Conservation (phyloP, 2,329 filamentous ascomycete genomes). For the Fusarium avenaceum region DNA sequence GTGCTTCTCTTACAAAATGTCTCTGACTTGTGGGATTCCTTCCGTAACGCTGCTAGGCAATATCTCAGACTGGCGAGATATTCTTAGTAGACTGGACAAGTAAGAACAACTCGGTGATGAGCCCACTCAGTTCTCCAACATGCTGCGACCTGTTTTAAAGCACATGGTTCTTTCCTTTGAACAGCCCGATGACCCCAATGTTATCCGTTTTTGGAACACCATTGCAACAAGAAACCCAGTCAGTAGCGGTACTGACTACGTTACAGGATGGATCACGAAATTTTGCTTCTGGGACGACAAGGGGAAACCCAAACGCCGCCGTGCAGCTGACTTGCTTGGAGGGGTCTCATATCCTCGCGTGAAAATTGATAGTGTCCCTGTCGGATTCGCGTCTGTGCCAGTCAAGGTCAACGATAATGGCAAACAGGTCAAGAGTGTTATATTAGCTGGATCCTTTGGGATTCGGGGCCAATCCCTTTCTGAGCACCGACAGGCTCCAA, state of each 20-base stretch:
- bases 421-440: no score
- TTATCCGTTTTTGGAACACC: conserved; percentile 56
- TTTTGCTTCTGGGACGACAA: conserved; percentile 37
- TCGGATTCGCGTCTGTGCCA: conserved; percentile 27
- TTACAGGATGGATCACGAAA: conserved; percentile 36
- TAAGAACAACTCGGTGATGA: conserved; percentile 57
- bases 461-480: no score
- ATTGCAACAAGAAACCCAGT: conserved; percentile 18
- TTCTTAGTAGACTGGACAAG: conserved; percentile 52
- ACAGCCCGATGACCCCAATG: conserved; percentile 38
- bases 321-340: background rate
- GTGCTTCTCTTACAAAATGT: conserved; percentile 56
- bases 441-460: no score
- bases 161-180: conserved; percentile 57
- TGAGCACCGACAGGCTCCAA: no score
- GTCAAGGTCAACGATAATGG: conserved; percentile 26
- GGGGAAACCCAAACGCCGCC: background rate
- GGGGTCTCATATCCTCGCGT: conserved; percentile 16
- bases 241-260: background rate
- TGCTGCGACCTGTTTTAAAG: conserved; percentile 56
- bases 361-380: conserved; percentile 4
- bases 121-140: conserved; percentile 49
- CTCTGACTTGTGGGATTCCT: conserved; percentile 63
- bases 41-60: conserved; percentile 65
- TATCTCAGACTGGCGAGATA: conserved; percentile 59